These are phyloP conservation scores for Russula vinacea DNA, from an alignment of 768 basidiomycete genomes.

Conservation along the genomic window DNA sequence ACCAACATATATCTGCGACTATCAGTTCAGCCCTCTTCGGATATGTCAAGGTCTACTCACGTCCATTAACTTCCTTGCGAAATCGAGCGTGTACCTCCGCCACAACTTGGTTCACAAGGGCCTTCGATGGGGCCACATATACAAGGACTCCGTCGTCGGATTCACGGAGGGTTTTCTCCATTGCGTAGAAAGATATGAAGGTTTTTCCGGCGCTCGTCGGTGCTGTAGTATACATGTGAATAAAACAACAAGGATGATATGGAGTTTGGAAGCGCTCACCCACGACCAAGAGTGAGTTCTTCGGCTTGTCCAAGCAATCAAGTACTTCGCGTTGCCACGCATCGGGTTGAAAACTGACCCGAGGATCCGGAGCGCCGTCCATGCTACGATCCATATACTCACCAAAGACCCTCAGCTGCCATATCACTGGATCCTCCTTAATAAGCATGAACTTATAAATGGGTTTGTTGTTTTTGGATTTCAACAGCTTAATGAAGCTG, in stretches of 20 bases:
- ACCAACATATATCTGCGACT: slow-evolving; percentile 54
- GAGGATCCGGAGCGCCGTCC: slow-evolving; percentile 54
- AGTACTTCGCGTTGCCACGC: slow-evolving; percentile 68
- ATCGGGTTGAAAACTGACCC: slow-evolving; percentile 65
- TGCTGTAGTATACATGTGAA: slow-evolving; percentile 38
- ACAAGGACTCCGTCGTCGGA: slow-evolving; percentile 67
- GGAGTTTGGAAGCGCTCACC: slow-evolving; percentile 41
- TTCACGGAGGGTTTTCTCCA: slow-evolving; percentile 61
- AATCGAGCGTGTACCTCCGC: slow-evolving; percentile 74
- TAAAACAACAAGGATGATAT: background rate
- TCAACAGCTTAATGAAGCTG: slow-evolving; percentile 54
- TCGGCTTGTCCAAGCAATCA: slow-evolving; percentile 55
- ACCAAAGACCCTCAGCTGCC: slow-evolving; percentile 70
- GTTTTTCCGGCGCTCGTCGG: slow-evolving; percentile 75
- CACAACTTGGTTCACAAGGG: slow-evolving; percentile 66
- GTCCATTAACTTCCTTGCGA: slow-evolving; percentile 49
- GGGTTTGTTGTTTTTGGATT: slow-evolving; percentile 42
- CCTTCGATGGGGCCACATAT: slow-evolving; percentile 75
- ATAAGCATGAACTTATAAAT: slow-evolving; percentile 54
- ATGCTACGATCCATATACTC: slow-evolving; percentile 71
- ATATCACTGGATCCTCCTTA: slow-evolving; percentile 53
- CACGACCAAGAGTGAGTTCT: slow-evolving; percentile 59
- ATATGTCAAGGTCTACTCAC: slow-evolving; percentile 36
- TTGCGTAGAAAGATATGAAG: slow-evolving; percentile 74
- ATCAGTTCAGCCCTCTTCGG: slow-evolving; percentile 8